Conservation (phyloP, 257 asterid species). For the Euphrasia confusa region DNA sequence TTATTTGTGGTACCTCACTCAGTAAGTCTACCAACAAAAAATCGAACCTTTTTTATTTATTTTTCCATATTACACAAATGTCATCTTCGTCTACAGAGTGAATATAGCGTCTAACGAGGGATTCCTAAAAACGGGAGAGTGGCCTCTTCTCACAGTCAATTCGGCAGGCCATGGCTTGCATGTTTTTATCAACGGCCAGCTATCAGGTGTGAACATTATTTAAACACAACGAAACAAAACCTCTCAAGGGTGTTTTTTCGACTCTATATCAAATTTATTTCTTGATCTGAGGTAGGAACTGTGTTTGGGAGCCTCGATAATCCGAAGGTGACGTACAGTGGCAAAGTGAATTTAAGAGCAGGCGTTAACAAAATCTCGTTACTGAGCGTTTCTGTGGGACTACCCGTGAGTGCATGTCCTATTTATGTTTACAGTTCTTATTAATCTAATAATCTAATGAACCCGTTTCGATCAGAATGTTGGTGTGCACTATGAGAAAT, state of each 20-base stretch:
- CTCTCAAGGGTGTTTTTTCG: too few relatives aligned
- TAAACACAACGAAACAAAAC: too few relatives aligned
- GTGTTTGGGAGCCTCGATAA: slow-evolving; percentile 47
- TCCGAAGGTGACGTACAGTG: slow-evolving; percentile 52
- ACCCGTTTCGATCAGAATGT: slow-evolving; percentile 50
- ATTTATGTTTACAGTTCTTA: not conserved
- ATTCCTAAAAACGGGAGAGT: slow-evolving; percentile 47
- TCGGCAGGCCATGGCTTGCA: slow-evolving; percentile 77
- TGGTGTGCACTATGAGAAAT: slow-evolving; percentile 70
- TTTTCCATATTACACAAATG: not conserved
- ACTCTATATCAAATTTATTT: not conserved
- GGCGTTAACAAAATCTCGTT: slow-evolving; percentile 75
- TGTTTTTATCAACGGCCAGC: slow-evolving; percentile 55
- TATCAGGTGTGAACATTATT: slow-evolving; percentile 37
- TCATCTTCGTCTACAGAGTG: slow-evolving; percentile 38
- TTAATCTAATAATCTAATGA: not conserved
- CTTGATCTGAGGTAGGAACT: slow-evolving; percentile 1
- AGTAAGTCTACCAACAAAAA: slow-evolving; percentile 44
- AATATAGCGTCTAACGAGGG: slow-evolving; percentile 57
- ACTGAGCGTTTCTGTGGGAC: slow-evolving; percentile 80
- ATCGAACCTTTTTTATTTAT: not conserved
- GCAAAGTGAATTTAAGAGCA: slow-evolving; percentile 50
- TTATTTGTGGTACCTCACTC: slow-evolving; percentile 82
- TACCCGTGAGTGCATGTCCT: slow-evolving; percentile 42
- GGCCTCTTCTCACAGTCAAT: slow-evolving; percentile 55